Base-by-base conservation (phyloP, 805 yeast genomes). In the Saccharomyces cerevisiae region DNA sequence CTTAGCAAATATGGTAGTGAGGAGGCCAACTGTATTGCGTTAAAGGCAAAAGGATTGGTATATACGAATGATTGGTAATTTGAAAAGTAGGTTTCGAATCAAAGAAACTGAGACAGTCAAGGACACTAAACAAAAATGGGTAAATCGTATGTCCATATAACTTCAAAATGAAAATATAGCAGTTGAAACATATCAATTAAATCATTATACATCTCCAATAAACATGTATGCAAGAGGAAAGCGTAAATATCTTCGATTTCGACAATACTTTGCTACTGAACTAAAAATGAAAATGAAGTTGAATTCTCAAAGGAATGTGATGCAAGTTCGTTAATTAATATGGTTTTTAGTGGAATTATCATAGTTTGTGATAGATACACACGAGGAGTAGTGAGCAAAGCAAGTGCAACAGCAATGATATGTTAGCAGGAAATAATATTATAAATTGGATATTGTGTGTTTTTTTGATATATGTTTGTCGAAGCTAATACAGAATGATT, bases 81-180 rank as follows among this genome's bases (percentile, higher is more conserved):
- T 2, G 3, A 8, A 10, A 36, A 17, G 22, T 6, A n/a, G 24
- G 11, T 8, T 36, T 17, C 24, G 17, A 8, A 27, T 6, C 29
- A 43, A 46, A 26, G 36, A 29, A 52, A 55, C 49, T 55, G 62
- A 65, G 59, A 60, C 70, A 36, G 43, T 36, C 43, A 67, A 62
- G 66, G 64, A 60, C 66, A 62, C 66, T 60, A 62, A 62, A 65
- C 67, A 65, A 69, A 69, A 67, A 70, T 70, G 73, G 73, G 73
- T 70, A 70, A 70, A 70, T 70, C 73, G 73, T 70, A 70, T 70
- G 73, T 67, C 22, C 24, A 36, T 17, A 36, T 36, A 36, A 24
- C 43, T 17, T 36, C 17, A 3, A 17, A 36, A 36, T 6, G 43
- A 36, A 36, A 22, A n/a, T 1, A 10, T 17, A 36, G 24, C 24